These are phyloP conservation scores for Fusarium xylarioides DNA, from an alignment of 2,329 filamentous ascomycete species.

Conservation along the genomic window DNA sequence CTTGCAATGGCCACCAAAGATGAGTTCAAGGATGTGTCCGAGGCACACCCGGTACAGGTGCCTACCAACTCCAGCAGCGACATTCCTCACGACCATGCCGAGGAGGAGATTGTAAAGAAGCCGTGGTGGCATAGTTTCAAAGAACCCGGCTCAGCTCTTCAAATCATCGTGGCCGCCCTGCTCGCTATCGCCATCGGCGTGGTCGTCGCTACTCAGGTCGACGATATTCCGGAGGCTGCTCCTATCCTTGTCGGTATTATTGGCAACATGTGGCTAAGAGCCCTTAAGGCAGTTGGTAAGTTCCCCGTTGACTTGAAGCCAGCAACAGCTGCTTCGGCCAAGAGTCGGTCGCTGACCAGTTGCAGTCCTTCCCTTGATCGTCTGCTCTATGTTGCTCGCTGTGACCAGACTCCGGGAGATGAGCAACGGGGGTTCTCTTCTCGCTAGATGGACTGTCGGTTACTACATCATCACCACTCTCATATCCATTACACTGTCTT, in stretches of 20 bases:
- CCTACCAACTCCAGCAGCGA: slow-evolving; percentile 30
- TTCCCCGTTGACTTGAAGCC: not conserved
- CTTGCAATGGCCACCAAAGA: slow-evolving; percentile 30
- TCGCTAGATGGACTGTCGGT: slow-evolving; percentile 59
- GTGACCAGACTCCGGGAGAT: slow-evolving; percentile 59
- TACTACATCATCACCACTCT: slow-evolving; percentile 62
- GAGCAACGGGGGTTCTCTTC: slow-evolving; percentile 52
- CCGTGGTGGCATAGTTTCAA: slow-evolving; percentile 51
- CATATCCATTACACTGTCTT: slow-evolving; percentile 57
- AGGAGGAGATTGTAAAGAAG: slow-evolving; percentile 41
- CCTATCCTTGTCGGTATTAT: slow-evolving; percentile 57
- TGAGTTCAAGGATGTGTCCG: slow-evolving; percentile 29
- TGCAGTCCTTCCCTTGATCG: slow-evolving; percentile 60
- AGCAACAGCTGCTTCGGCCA: not conserved
- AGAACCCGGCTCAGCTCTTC: slow-evolving; percentile 56
- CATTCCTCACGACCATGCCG: slow-evolving; percentile 3
- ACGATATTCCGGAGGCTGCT: slow-evolving; percentile 54
- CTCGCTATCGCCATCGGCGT: slow-evolving; percentile 61
- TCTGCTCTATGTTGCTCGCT: slow-evolving; percentile 61
- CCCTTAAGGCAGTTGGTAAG: slow-evolving; percentile 58
- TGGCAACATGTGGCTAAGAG: slow-evolving; percentile 59
- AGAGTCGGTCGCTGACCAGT: not conserved
- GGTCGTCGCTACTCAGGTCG: slow-evolving; percentile 53
- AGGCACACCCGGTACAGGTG: slow-evolving; percentile 28
- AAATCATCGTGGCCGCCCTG: slow-evolving; percentile 59